phyloP scores from a whole-genome alignment of 163 green algal species.

The Volvox carteri region DNA sequence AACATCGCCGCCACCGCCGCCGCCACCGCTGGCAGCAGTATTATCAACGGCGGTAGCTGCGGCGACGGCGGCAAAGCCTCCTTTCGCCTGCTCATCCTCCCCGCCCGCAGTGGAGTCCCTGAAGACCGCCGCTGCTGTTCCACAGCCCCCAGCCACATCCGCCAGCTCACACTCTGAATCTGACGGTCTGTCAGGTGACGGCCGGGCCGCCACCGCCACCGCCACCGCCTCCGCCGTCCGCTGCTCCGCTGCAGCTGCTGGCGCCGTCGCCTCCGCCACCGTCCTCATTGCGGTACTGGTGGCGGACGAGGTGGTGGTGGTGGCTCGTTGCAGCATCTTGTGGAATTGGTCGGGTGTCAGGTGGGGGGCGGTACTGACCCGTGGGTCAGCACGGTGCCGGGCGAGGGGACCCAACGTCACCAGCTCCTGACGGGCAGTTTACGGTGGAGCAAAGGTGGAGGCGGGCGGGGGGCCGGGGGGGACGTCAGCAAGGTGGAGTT shows the following conservation, averaged over 20 bases:
- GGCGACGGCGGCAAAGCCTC: no score
- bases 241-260: not conserved
- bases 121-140: not conserved
- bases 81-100: no score
- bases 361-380: constrained; percentile 59
- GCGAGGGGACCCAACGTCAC: constrained; percentile 72
- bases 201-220: not conserved
- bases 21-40: not conserved
- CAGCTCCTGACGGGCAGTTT: constrained; percentile 66
- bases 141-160: not conserved
- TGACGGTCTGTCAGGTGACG: no score
- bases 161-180: not conserved
- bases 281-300: not conserved
- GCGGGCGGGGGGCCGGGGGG: no score
- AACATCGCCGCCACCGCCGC: not conserved
- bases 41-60: not conserved
- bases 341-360: constrained; percentile 76
- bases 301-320: no score
- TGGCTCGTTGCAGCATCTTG: constrained; percentile 60
- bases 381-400: constrained; percentile 49
- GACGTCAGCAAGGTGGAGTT: no score
- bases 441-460: not conserved
- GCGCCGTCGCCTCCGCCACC: not conserved
- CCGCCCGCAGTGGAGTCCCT: not conserved
- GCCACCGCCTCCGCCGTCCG: not conserved